Percentiles rank a stretch among this genome's conserved stretches.
Evolutionary conservation across 73 alveolate genomes (phyloP).

Genomic region (Stentor coeruleus): DNA sequence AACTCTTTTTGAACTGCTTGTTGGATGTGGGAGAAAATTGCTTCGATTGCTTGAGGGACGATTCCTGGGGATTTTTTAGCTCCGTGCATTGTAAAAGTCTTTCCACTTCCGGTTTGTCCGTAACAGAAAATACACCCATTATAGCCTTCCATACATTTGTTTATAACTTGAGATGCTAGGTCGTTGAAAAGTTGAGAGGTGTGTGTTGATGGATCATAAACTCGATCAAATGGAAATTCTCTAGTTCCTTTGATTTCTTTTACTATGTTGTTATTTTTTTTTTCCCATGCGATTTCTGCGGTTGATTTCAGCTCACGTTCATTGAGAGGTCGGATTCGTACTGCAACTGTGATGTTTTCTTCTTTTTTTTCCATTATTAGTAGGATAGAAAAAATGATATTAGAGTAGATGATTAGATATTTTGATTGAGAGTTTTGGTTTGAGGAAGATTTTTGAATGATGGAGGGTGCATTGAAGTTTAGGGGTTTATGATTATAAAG

Average conservation of each 20-base stretch:
- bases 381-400: too few species aligned
- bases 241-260: too few species aligned
- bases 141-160: conserved; percentile 82
- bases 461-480: too few species aligned
- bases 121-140: conserved; percentile 90
- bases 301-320: too few species aligned
- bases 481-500: too few species aligned
- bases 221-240: conserved; percentile 57
- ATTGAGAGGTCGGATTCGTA: conserved; percentile 92
- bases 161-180: conserved; percentile 81
- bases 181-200: conserved; percentile 84
- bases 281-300: too few species aligned
- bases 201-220: conserved; percentile 75
- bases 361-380: too few species aligned
- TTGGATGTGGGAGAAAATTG: conserved; percentile 70
- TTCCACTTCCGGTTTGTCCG: conserved; percentile 96
- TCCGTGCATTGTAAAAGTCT: conserved; percentile 95
- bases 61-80: conserved; percentile 89
- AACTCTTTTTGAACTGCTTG: conserved; percentile 53
- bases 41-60: conserved; percentile 88
- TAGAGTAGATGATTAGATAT: too few species aligned
- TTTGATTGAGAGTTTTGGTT: too few species aligned
- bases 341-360: conserved; percentile 72
- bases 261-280: too few species aligned
- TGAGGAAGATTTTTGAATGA: too few species aligned